Conservation (phyloP, 805 yeast species). For the Wickerhamomyces strasburgensis region DNA sequence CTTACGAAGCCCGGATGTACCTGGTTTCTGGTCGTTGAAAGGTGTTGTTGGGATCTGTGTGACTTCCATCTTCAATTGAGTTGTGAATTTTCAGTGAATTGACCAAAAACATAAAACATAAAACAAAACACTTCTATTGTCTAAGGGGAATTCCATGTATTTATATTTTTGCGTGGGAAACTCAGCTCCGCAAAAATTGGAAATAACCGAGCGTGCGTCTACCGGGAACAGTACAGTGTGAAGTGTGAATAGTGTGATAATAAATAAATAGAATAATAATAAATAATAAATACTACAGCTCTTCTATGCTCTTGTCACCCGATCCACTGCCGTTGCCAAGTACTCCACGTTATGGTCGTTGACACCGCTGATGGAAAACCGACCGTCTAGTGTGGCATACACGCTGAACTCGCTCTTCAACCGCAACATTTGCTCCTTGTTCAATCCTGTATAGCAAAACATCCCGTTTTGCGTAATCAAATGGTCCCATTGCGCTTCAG, state of each 20-base stretch:
- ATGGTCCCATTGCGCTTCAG: conserved; percentile 69
- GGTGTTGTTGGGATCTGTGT: conserved; percentile 57
- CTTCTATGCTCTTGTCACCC: conserved; percentile 28
- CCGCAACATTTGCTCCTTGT: conserved; percentile 60
- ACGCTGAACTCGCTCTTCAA: conserved; percentile 70
- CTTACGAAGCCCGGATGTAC: conserved; percentile 95
- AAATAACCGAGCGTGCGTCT: too few relatives aligned
- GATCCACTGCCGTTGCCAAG: conserved; percentile 57
- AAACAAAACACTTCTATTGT: too few relatives aligned
- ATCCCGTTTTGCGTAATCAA: conserved; percentile 88
- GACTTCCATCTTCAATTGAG: too few relatives aligned
- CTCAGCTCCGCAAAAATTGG: too few relatives aligned
- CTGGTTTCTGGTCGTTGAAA: conserved; percentile 91
- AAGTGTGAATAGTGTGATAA: neutral
- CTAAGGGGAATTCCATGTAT: too few relatives aligned
- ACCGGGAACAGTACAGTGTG: too few relatives aligned
- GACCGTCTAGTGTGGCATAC: conserved; percentile 85
- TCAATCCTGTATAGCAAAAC: conserved; percentile 90
- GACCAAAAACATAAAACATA: too few relatives aligned
- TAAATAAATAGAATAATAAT: neutral
- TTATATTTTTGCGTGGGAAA: too few relatives aligned
- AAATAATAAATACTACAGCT: too few relatives aligned
- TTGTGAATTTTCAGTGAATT: too few relatives aligned
- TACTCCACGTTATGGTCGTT: conserved; percentile 75
- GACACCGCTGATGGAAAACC: conserved; percentile 88